A percentile compares a stretch with the other conserved stretches of the same genome.
These are phyloP conservation scores for Paecilomyces dactylethromorphus DNA, from an alignment of 2,329 filamentous ascomycete genomes.

Conservation along the genomic window DNA sequence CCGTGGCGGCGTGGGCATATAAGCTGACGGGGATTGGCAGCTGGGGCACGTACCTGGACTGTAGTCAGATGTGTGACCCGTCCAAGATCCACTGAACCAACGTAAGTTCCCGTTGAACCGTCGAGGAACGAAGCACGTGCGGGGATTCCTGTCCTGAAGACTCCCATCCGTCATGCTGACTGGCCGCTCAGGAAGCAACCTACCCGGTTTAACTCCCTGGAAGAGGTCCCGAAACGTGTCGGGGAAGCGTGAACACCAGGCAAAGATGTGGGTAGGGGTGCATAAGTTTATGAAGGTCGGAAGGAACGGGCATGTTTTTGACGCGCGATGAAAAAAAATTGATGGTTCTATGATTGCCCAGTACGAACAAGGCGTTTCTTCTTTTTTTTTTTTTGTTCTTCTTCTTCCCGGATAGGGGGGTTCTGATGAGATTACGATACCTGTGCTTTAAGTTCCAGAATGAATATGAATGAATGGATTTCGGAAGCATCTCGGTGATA, in stretches of 20 bases:
- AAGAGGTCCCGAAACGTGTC: neutral
- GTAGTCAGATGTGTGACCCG: constrained; percentile 12
- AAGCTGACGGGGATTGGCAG: constrained; percentile 3
- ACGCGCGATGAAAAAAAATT: neutral
- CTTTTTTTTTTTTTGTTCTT: no score
- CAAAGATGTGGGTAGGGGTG: neutral
- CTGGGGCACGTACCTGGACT: constrained; percentile 12
- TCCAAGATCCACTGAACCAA: constrained; percentile 6
- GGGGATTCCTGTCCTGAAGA: constrained; percentile 12
- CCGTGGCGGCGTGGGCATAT: neutral
- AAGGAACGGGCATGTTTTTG: neutral
- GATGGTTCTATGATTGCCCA: neutral
- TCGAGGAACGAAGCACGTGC: constrained; percentile 13
- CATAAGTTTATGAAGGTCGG: neutral
- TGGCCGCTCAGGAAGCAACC: neutral
- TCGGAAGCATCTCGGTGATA: neutral
- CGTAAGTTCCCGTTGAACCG: neutral
- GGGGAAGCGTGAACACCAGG: neutral
- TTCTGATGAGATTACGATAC: neutral
- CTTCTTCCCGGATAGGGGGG: neutral
- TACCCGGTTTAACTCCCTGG: constrained; percentile 14
- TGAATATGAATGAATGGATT: neutral
- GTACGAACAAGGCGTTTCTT: neutral
- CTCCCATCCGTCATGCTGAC: neutral
- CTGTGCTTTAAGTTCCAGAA: no score